These are phyloP conservation scores for Saururus chinensis DNA, from an alignment of 164 flowering plant genomes.

Conservation along the genomic window DNA sequence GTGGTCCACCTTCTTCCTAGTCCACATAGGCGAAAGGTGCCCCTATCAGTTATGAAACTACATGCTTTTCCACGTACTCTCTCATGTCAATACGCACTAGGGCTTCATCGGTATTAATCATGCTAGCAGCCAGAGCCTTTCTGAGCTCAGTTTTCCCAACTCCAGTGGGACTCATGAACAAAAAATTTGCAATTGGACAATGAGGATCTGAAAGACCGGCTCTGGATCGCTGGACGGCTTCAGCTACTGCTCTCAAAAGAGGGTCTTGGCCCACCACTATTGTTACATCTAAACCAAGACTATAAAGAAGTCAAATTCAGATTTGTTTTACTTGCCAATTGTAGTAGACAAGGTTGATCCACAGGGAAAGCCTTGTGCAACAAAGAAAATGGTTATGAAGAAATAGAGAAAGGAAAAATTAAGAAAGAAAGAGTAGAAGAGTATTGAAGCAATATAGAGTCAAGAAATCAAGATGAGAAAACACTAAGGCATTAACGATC, in stretches of 20 bases:
- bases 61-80: constrained; percentile 94
- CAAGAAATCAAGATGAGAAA: too few relatives aligned
- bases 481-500: too few relatives aligned
- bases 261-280: constrained; percentile 85
- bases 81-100: constrained; percentile 88
- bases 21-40: constrained; percentile 84
- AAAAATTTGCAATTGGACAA: constrained; percentile 79
- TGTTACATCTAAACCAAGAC: too few relatives aligned
- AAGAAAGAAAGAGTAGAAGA: too few relatives aligned
- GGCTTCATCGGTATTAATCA: constrained; percentile 73
- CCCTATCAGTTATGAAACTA: constrained; percentile 76
- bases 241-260: constrained; percentile 72
- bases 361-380: too few relatives aligned
- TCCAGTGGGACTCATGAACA: constrained; percentile 88
- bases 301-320: too few relatives aligned
- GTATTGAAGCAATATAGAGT: too few relatives aligned
- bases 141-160: constrained; percentile 95
- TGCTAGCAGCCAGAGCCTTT: constrained; percentile 83
- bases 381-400: too few relatives aligned
- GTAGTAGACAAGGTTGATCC: too few relatives aligned
- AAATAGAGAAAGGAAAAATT: too few relatives aligned
- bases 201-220: constrained; percentile 79
- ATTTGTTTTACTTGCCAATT: too few relatives aligned
- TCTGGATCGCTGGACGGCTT: constrained; percentile 74
- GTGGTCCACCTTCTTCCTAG: too few relatives aligned